Percentiles rank a stretch among this genome's conserved stretches.
These are phyloP conservation scores for Alopecurus myosuroides DNA, from an alignment of 176 grass and related monocot species.

Conservation along the genomic window DNA sequence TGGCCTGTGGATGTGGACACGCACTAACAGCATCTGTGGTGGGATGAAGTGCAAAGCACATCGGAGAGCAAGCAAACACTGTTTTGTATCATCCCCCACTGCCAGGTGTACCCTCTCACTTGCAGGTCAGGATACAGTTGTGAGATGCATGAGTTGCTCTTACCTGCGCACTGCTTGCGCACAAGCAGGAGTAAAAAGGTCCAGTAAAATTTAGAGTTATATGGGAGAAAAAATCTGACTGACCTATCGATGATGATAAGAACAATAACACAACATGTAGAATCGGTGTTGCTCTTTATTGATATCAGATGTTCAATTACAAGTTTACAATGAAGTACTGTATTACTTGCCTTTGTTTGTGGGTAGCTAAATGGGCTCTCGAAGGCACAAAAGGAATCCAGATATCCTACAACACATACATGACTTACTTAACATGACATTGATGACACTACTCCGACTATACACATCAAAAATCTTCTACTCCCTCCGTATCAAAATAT, in stretches of 20 bases:
- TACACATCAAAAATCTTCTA: background rate
- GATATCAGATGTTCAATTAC: background rate
- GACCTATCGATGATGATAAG: background rate
- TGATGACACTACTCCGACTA: background rate
- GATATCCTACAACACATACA: background rate
- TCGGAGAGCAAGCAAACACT: background rate
- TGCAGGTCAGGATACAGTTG: background rate
- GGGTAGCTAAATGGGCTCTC: background rate
- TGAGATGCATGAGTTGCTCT: background rate
- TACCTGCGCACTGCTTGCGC: too few relatives aligned
- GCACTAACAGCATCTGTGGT: background rate
- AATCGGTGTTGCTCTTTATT: background rate
- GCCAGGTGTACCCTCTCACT: background rate
- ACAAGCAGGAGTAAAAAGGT: too few relatives aligned
- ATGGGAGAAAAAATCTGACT: background rate
- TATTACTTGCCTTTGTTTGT: background rate
- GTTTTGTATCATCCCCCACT: background rate
- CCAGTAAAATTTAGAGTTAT: background rate
- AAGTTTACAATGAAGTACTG: background rate
- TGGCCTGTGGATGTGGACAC: slow-evolving; percentile 7
- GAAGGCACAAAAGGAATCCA: background rate
- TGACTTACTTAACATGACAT: background rate
- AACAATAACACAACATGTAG: background rate
- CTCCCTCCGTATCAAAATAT: too few relatives aligned
- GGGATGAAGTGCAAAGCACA: slow-evolving; percentile 14